Percentiles rank a stretch among this genome's conserved stretches.
phyloP scores from a whole-genome alignment of 2,329 filamentous ascomycete species.

The Elsinoe perseae region DNA sequence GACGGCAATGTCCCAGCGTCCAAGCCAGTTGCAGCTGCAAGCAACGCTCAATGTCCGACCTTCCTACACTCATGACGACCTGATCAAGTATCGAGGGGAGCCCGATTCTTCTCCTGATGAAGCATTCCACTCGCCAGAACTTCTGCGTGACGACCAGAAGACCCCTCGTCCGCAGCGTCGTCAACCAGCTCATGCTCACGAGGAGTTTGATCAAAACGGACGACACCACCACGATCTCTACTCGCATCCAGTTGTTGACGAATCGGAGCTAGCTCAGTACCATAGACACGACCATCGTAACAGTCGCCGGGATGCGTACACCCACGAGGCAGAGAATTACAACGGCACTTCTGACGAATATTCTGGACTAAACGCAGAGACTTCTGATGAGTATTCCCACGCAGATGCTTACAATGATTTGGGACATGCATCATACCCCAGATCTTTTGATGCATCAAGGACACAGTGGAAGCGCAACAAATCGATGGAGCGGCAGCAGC shows the following conservation, averaged over 20 bases:
- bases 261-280: neutral
- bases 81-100: neutral
- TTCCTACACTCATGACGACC: neutral
- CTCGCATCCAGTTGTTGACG: neutral
- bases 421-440: neutral
- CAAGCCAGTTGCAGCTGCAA: neutral
- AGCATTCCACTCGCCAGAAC: neutral
- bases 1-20: neutral
- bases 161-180: constrained; percentile 29
- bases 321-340: neutral
- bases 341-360: constrained; percentile 9
- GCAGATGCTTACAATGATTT: neutral
- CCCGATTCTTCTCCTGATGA: neutral
- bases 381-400: constrained; percentile 5
- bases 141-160: neutral
- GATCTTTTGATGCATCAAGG: neutral
- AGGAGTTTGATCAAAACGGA: neutral
- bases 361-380: neutral
- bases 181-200: constrained; percentile 6
- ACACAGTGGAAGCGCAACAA: neutral
- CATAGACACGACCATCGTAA: neutral
- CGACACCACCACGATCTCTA: neutral
- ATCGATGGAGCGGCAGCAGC: neutral
- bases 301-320: constrained; percentile 3
- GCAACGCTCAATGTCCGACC: neutral